Conservation (phyloP, 768 basidiomycete species). For the Omphalotus guepiniiformis region DNA sequence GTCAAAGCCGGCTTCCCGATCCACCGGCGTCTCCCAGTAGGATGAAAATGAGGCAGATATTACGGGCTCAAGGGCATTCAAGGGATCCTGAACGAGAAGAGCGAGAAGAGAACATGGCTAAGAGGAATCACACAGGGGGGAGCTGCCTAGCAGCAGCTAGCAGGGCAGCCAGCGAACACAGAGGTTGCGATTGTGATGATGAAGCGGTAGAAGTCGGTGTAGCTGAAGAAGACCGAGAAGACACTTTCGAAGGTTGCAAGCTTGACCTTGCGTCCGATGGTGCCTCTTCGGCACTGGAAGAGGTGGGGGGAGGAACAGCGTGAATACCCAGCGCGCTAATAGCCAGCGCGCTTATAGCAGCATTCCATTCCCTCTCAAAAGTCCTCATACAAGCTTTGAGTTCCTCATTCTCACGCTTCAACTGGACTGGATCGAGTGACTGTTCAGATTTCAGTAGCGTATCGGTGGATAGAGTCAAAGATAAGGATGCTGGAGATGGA, state of each 20-base stretch:
- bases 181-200: too few species aligned
- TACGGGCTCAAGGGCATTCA: too few species aligned
- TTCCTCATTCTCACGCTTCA: slow-evolving; percentile 3
- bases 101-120: too few species aligned
- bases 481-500: slow-evolving; percentile 5
- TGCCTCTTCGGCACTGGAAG: not conserved
- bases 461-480: slow-evolving; percentile 2
- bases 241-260: not conserved
- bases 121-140: too few species aligned
- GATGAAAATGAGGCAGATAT: too few species aligned
- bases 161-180: slow-evolving; percentile 2
- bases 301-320: not conserved
- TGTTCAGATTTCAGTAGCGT: slow-evolving; percentile 1
- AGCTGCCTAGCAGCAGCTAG: slow-evolving; percentile 7
- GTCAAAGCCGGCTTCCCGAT: too few species aligned
- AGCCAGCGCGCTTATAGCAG: not conserved
- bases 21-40: too few species aligned
- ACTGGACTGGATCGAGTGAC: not conserved
- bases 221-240: not conserved
- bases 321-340: not conserved
- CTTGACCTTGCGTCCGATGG: not conserved
- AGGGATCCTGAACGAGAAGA: too few species aligned
- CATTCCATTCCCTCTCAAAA: slow-evolving; percentile 6
- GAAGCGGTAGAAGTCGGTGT: too few species aligned
- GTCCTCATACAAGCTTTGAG: slow-evolving; percentile 3